A percentile compares a stretch with the other conserved stretches of the same genome.
phyloP scores from a whole-genome alignment of 352 stramenopile species.

The Globisporangium solare region DNA sequence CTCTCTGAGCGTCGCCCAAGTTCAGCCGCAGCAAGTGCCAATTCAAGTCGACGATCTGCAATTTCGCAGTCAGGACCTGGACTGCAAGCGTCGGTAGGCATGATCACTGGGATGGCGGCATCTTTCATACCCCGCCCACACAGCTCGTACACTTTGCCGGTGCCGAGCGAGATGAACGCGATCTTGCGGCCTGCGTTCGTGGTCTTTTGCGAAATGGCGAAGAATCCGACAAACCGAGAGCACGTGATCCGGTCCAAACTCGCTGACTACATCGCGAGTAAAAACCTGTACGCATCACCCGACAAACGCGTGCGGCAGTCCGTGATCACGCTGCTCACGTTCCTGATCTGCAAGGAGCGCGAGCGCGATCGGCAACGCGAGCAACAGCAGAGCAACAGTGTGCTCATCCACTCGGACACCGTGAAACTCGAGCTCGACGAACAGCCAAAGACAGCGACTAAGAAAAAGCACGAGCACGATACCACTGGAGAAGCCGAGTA shows the following conservation, averaged over 20 bases:
- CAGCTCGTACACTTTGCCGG: not conserved
- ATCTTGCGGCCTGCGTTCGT: conserved; percentile 39
- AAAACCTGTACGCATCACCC: conserved; percentile 48
- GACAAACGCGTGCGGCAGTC: conserved; percentile 57
- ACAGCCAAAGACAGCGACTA: not conserved
- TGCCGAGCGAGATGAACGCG: conserved; percentile 21
- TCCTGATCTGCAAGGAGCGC: conserved; percentile 55
- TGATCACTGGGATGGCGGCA: not conserved
- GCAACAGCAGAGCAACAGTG: not conserved
- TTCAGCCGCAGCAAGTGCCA: not conserved
- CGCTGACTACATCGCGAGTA: conserved; percentile 46
- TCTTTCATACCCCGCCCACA: not conserved
- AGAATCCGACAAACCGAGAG: conserved; percentile 48
- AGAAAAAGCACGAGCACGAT: not conserved
- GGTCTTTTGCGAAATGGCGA: conserved; percentile 60
- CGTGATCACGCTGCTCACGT: conserved; percentile 53
- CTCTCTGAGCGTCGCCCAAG: conserved; percentile 1
- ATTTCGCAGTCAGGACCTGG: conserved; percentile 4
- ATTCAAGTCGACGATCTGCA: conserved; percentile 5
- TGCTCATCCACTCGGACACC: conserved; percentile 12
- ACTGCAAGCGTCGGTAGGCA: not conserved
- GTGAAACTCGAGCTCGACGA: conserved; percentile 12
- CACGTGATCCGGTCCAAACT: conserved; percentile 60
- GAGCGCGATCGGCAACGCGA: conserved; percentile 24
- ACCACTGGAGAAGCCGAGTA: conserved; percentile 33